These are phyloP conservation scores for Cicer chorassanicum DNA, from an alignment of 306 rosid species.

Conservation along the genomic window DNA sequence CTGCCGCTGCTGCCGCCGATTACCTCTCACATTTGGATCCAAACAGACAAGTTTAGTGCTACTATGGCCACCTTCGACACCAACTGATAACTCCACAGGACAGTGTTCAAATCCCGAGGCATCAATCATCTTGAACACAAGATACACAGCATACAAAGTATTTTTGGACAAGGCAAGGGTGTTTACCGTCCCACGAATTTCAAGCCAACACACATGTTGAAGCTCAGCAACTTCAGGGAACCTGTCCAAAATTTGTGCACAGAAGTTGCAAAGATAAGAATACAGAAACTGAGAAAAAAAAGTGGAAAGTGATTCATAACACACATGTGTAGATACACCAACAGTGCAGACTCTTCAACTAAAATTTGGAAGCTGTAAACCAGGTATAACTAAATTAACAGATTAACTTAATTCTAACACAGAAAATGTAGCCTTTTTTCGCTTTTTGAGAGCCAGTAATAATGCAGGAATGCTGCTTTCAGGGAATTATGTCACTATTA, in stretches of 20 bases:
- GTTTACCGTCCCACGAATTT: slow-evolving; percentile 61
- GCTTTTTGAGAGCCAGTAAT: background rate
- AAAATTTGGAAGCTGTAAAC: background rate
- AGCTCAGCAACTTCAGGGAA: slow-evolving; percentile 69
- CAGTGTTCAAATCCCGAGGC: slow-evolving; percentile 42
- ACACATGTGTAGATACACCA: background rate
- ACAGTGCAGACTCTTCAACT: background rate
- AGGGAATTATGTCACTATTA: background rate
- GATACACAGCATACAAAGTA: slow-evolving; percentile 59
- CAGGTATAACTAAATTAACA: too few species aligned
- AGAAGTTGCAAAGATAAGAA: background rate
- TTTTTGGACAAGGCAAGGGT: slow-evolving; percentile 52
- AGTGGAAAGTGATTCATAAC: background rate
- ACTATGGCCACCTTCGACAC: slow-evolving; percentile 26
- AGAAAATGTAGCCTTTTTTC: background rate
- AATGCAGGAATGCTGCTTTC: background rate
- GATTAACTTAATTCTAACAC: too few species aligned
- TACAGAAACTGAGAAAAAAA: background rate
- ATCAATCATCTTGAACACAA: slow-evolving; percentile 61
- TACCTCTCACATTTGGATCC: background rate
- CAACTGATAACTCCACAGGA: slow-evolving; percentile 52
- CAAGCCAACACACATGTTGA: slow-evolving; percentile 65
- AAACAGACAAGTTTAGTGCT: slow-evolving; percentile 38
- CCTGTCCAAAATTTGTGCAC: slow-evolving; percentile 43
- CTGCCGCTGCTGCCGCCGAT: background rate